Evolutionary conservation across 2,329 filamentous ascomycete species (phyloP).

Genomic region (Ophiostoma himal-ulmi): DNA sequence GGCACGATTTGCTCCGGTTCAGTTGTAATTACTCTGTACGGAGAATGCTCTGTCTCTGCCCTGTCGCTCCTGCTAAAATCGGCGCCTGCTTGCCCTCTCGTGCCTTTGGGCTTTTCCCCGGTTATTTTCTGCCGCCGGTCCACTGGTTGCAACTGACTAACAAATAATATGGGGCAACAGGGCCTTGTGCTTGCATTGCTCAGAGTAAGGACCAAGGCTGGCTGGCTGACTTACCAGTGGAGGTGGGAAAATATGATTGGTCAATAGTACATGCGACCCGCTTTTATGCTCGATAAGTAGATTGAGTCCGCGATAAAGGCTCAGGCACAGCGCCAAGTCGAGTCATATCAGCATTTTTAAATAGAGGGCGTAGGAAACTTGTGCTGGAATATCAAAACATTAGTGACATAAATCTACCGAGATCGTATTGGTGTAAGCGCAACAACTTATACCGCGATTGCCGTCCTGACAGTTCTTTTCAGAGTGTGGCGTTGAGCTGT

Average conservation of each 20-base stretch:
- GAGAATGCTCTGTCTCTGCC: not conserved
- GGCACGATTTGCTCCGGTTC: not conserved
- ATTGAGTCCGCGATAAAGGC: not conserved
- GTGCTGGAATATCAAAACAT: no score
- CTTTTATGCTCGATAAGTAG: not conserved
- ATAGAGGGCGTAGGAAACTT: no score
- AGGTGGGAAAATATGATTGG: not conserved
- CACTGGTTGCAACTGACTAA: slow-evolving; percentile 13
- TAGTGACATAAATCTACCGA: no score
- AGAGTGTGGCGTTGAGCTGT: slow-evolving; percentile 6
- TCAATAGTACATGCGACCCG: not conserved
- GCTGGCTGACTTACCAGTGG: slow-evolving; percentile 9
- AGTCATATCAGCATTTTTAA: no score
- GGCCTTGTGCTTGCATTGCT: not conserved
- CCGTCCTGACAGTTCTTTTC: not conserved
- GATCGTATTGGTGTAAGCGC: no score
- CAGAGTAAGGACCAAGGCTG: not conserved
- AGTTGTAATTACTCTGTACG: not conserved
- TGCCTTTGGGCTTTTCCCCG: slow-evolving; percentile 2
- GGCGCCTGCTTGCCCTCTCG: slow-evolving; percentile 15
- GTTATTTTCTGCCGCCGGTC: slow-evolving; percentile 7
- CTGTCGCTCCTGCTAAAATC: slow-evolving; percentile 16
- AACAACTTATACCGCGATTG: no score
- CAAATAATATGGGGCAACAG: not conserved
- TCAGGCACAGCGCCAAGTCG: not conserved